Evolutionary conservation across 495 filamentous ascomycete genomes (phyloP).

Genomic region (Penicillium cataractarum): DNA sequence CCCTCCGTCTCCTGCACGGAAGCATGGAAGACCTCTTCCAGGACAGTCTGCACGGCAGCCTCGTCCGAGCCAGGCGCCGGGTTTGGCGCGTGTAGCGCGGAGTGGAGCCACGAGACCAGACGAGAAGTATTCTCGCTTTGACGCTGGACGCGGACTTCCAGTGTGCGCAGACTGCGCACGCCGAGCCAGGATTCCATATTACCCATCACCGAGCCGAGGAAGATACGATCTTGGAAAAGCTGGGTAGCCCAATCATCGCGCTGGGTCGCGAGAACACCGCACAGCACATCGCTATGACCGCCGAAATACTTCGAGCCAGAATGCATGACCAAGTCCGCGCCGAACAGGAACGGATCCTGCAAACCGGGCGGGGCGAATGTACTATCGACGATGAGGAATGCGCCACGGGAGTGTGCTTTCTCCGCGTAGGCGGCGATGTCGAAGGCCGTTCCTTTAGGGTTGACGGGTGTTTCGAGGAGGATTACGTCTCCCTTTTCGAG

Average conservation of each 20-base stretch:
- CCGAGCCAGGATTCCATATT: constrained; percentile 92
- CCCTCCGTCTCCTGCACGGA: constrained; percentile 68
- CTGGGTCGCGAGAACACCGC: constrained; percentile 74
- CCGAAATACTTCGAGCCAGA: constrained; percentile 94
- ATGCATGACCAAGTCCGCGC: constrained; percentile 88
- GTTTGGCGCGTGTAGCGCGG: constrained; percentile 40
- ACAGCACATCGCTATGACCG: constrained; percentile 89
- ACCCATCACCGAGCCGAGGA: constrained; percentile 86
- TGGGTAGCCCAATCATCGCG: constrained; percentile 57
- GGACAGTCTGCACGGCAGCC: constrained; percentile 51
- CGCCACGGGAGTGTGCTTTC: constrained; percentile 72
- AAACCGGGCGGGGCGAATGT: constrained; percentile 93
- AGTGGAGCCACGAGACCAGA: constrained; percentile 73
- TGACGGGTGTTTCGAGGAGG: constrained; percentile 89
- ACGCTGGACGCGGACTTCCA: constrained; percentile 78
- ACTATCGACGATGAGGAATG: constrained; percentile 79
- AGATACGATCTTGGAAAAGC: constrained; percentile 66
- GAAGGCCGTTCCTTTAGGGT: constrained; percentile 81
- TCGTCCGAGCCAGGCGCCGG: constrained; percentile 38
- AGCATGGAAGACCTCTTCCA: constrained; percentile 72
- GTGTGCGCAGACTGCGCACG: constrained; percentile 79
- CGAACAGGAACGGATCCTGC: constrained; percentile 79
- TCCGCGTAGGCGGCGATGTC: constrained; percentile 69
- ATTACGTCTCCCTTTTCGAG: constrained; percentile 78
- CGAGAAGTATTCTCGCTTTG: constrained; percentile 69